Base-by-base conservation (phyloP, 768 basidiomycete species). In the Amanita rubescens region DNA sequence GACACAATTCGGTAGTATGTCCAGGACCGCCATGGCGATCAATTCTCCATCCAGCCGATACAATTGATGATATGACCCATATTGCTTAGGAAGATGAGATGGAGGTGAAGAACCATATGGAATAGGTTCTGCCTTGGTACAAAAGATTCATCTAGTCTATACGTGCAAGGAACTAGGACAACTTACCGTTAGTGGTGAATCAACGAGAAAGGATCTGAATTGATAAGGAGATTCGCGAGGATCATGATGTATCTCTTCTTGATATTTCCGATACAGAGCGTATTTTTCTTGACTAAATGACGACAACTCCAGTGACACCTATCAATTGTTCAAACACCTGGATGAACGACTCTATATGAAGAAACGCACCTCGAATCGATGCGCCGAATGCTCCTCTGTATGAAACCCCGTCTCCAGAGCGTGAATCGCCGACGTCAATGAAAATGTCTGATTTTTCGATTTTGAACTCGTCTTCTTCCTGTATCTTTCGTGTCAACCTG, bases 11-110 rank as follows among this genome's bases (percentile, higher is more conserved):
- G 94, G 94, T 24, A 99, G 74, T 51, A 99, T 85, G 66, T 98
- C 96, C 51, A 98, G 72, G 25, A 98, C 90, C 5, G 82, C 85
- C 63, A 98, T 74, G 0, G 90, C 96, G 48, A 96, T 78, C 10
- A 97, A 74, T 63, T 83, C 66, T 3, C 83, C 89, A 60, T 97
- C 87, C 22, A 97, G 65, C 56, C 81, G 77, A 63, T 95, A 96
- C 41, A 92, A 69, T 60, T 93, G 92, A 62, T 98, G 95, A 66
- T 92, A 90, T 20, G 90, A 87, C n/a, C 95, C 95, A 67, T 92
- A 97, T 14, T 79, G 69, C n/a, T 55, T 62, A 0, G 94, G 93
- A 9, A 95, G 74, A 60, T 85, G 76, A 2, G 56, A 53, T 15
- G 83, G 80, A 0, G 75, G 76, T 0, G 65, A 48, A 1, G 62